Evolutionary conservation across 2,329 filamentous ascomycete genomes (phyloP).

Genomic region (Diaporthe caulivora): DNA sequence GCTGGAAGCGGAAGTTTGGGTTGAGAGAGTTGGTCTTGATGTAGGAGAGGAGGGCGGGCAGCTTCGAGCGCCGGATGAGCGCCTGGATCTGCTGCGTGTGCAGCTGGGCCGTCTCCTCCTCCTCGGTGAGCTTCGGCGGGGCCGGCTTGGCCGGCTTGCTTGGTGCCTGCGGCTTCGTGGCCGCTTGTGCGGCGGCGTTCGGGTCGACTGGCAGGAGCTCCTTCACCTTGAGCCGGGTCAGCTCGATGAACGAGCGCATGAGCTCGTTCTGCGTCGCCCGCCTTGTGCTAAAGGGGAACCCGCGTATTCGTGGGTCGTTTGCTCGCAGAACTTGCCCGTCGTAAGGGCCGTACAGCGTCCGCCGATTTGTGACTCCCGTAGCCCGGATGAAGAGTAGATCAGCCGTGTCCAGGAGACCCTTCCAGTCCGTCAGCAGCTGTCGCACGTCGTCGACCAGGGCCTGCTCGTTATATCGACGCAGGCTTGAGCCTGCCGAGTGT

Average conservation of each 20-base stretch:
- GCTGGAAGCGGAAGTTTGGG: conserved; percentile 81
- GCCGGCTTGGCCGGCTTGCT: conserved; percentile 63
- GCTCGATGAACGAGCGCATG: conserved; percentile 93
- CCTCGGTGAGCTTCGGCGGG: conserved; percentile 78
- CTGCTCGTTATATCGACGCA: conserved; percentile 94
- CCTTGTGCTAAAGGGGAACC: conserved; percentile 93
- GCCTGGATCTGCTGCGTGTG: conserved; percentile 93
- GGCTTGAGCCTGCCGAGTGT: conserved; percentile 89
- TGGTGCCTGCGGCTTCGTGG: conserved; percentile 52
- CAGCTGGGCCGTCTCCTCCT: conserved; percentile 83
- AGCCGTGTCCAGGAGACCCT: conserved; percentile 82
- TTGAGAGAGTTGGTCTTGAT: conserved; percentile 80
- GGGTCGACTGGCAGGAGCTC: conserved; percentile 77
- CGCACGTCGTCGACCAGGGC: conserved; percentile 91
- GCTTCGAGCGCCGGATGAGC: conserved; percentile 88
- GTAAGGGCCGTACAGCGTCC: conserved; percentile 91
- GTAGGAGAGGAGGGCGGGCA: conserved; percentile 88
- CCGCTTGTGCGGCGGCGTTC: conserved; percentile 50
- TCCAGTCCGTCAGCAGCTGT: conserved; percentile 85
- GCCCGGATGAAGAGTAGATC: conserved; percentile 91
- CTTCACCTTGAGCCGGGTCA: conserved; percentile 89
- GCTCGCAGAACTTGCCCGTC: conserved; percentile 85
- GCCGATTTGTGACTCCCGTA: conserved; percentile 86
- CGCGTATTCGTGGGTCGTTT: conserved; percentile 83
- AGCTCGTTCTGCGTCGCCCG: conserved; percentile 94